A percentile compares a stretch with the other conserved stretches of the same genome.
Conservation (phyloP, 2,329 filamentous ascomycete species). For the Drechslerella stenobrocha region DNA sequence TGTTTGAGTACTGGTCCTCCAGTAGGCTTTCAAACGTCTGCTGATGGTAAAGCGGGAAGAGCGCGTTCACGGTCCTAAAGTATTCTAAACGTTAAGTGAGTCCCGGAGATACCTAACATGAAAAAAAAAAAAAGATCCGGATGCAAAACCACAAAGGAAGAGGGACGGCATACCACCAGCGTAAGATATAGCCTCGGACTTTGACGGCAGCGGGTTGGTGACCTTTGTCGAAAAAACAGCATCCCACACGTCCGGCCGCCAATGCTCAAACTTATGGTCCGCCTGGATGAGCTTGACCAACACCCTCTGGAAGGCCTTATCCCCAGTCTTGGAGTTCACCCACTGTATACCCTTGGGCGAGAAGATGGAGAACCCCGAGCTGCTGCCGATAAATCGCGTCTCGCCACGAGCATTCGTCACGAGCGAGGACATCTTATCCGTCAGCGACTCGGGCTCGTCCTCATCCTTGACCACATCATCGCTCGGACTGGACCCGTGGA, state of each 20-base stretch:
- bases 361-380: constrained; percentile 97
- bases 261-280: constrained; percentile 93
- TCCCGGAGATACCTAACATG: constrained; percentile 6
- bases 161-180: constrained; percentile 30
- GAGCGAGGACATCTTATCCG: constrained; percentile 98
- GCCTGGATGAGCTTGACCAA: constrained; percentile 88
- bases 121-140: constrained; percentile 1
- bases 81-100: constrained; percentile 65
- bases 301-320: constrained; percentile 91
- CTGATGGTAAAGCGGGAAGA: constrained; percentile 96
- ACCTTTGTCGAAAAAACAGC: constrained; percentile 85
- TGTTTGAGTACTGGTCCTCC: constrained; percentile 85
- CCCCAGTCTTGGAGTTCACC: constrained; percentile 98
- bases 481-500: constrained; percentile 61
- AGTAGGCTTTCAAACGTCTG: constrained; percentile 98
- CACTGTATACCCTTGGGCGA: constrained; percentile 97
- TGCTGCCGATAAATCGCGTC: constrained; percentile 90
- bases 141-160: constrained; percentile 1
- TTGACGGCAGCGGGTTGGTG: constrained; percentile 79
- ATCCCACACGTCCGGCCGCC: constrained; percentile 96
- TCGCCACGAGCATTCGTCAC: constrained; percentile 94
- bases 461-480: constrained; percentile 59
- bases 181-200: constrained; percentile 71
- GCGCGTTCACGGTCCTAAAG: constrained; percentile 98
- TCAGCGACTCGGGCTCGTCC: constrained; percentile 80